Evolutionary conservation across 2,329 filamentous ascomycete genomes (phyloP), one percentile per base, ranked within the genome.

Genomic region (Chaetomium strumarium): DNA sequence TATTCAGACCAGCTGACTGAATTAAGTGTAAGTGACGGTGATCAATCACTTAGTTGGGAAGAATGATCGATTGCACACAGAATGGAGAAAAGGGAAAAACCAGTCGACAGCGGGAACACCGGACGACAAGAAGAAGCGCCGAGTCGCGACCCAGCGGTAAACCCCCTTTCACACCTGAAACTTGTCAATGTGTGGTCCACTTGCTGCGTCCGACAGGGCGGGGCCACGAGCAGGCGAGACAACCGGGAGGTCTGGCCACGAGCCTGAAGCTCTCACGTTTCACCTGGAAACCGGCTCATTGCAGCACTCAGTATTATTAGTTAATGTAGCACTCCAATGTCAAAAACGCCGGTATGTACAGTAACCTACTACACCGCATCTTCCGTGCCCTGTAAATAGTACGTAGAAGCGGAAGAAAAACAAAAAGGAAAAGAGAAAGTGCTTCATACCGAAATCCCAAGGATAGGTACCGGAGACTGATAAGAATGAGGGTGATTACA

Each of bases 1-100:
- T 42, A 55, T 49, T 52, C 53, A 55, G 53, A 55, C 49, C 53
- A 52, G 53, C 49, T 52, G 49, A 6, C 29, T 43, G 29, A 42
- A 49, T 36, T 30, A 46, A 13, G 17, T 45, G 34, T 41, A 19
- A 19, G 8, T 13, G 29, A 17, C 39, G 29, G 30, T 17, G 33
- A 47, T 48, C 43, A 47, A 40, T 44, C 39, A 42, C 12, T n/a
- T 4, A 5, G 24, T 10, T 16, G 14, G 11, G 14, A n/a, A 37
- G 16, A 14, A 29, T n/a, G n/a, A n/a, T n/a, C n/a, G 12, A 54
- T 37, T 37, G 42, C 20, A 45, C 34, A 24, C 19, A 14, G 11
- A 42, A 36, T 4, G 20, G 10, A 37, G 29, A 49, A 30, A 39
- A 47, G 43, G 39, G 43, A 34, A 43, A 47, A 43, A n/a, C 52